Evolutionary conservation across 257 asterid species (phyloP), one percentile per base, ranked within the genome.

Genomic region (Galeopsis tetrahit): DNA sequence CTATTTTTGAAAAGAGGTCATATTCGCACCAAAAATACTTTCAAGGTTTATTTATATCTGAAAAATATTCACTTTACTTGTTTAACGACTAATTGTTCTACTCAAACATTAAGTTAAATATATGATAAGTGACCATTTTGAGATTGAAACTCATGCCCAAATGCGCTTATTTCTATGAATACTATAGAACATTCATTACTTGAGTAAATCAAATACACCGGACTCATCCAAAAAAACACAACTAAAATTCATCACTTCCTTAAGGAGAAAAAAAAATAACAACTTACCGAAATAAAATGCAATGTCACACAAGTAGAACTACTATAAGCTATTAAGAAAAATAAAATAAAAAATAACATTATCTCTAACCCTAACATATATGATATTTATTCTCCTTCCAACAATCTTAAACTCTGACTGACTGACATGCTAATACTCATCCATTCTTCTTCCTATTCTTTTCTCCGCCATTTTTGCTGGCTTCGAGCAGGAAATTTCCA

Each of bases 281-380:
- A 65, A 68, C 72, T 74, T 56, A 67, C 62, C 53, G 58, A 81
- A 73, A 76, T 61, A 64, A 80, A 78, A 72, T 60, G 65, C 66
- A 79, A 68, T 74, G 69, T 80, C 86, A 85, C 87, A 78, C 90
- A 81, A 73, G 82, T 85, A 80, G 28, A 72, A 69, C 31, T 65
- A 71, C 82, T 76, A 69, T 72, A 64, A 76, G 48, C 74, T 64
- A 33, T 13, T 35, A 14, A 43, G 56, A 63, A 51, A 35, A 64
- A 56, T 14, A 68, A 75, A 13, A 14, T 70, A 28, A 56, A 39
- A 79, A 40, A 52, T 77, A 61, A 32, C 69, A 65, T 77, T 63
- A 75, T 69, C 64, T 63, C 81, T 82, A 79, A 78, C 77, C 64
- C 84, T 80, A 80, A 70, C 75, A 72, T 64, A 55, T 80, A 75